phyloP scores from a whole-genome alignment of 2,329 filamentous ascomycete genomes.

The Venturiaceae sp. region DNA sequence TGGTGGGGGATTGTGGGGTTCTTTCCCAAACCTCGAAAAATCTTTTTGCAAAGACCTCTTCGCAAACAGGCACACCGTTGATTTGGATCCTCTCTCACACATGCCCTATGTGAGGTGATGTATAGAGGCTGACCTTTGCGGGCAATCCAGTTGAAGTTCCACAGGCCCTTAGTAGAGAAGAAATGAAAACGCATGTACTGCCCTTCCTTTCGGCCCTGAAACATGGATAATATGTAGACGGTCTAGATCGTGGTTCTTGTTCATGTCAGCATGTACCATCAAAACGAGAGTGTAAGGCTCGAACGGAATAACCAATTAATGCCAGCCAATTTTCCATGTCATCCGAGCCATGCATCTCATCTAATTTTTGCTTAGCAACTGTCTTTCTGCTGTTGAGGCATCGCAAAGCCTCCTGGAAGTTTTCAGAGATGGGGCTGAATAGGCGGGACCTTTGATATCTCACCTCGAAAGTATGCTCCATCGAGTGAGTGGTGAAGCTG shows the following conservation, averaged over 20 bases:
- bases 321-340: background rate
- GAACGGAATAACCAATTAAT: background rate
- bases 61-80: constrained; percentile 59
- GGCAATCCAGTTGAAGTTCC: constrained; percentile 46
- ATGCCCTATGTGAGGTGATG: constrained; percentile 74
- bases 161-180: constrained; percentile 58
- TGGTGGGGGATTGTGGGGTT: constrained; percentile 23
- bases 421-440: too few species aligned
- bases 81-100: constrained; percentile 80
- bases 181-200: constrained; percentile 79
- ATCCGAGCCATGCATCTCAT: background rate
- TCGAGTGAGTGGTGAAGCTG: too few species aligned
- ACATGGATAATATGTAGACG: constrained; percentile 73
- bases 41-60: constrained; percentile 60
- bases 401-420: too few species aligned
- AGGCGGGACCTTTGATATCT: too few species aligned
- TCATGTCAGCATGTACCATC: background rate
- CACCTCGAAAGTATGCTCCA: too few species aligned
- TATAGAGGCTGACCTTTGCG: constrained; percentile 65
- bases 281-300: background rate
- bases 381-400: background rate
- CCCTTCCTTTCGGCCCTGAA: constrained; percentile 94
- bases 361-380: background rate
- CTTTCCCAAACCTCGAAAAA: constrained; percentile 78
- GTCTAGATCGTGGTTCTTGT: constrained; percentile 38